Base-by-base conservation (phyloP, 192 early-diverging fungal genomes). In the Diversispora eburnea region DNA sequence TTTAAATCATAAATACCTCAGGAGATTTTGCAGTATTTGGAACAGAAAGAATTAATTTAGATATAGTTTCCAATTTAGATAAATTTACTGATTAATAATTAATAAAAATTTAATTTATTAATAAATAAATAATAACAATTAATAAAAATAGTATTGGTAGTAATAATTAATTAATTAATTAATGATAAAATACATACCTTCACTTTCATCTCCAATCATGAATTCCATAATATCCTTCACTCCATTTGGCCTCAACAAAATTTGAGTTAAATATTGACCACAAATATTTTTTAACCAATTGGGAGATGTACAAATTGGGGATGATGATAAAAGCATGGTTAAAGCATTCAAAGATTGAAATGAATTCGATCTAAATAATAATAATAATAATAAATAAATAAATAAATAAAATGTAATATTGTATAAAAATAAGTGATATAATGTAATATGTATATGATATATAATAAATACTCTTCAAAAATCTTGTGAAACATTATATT, bases 281-380 rank as follows among this genome's bases (percentile, higher is more conserved):
- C 91, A 92, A 45, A 90, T 74, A 12, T 73, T 83, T 48, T 82
- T 74, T 17, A 93, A 76, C 93, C 93, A 95, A 13, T 65, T 67
- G 3, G 88, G 87, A 2, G 77, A 78, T 20, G 81, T 82, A 52
- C 84, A 83, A 10, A 78, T 51, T 9, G 83, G 82, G 12, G 81
- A 76, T 8, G 86, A 84, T 12, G 88, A 85, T 45, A 93, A 72
- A 8, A 95, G 76, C 5, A 79, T 72, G 0, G 89, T 89, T 48
- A 95, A 82, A 0, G 91, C 83, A 62, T 92, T 88, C 41, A 95
- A 71, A 7, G 89, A 82, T 60, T 82, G 75, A 55, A 79, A 81
- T 6, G 86, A 72, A 72, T 87, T 85, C 9, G 84, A 77, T 25
- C 81, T 77, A 81, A 80, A 78, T 46, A 48, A 57, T 77, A 64